phyloP scores from a whole-genome alignment of 1,139 yeast genomes.

The Sugiyamaella japonica region DNA sequence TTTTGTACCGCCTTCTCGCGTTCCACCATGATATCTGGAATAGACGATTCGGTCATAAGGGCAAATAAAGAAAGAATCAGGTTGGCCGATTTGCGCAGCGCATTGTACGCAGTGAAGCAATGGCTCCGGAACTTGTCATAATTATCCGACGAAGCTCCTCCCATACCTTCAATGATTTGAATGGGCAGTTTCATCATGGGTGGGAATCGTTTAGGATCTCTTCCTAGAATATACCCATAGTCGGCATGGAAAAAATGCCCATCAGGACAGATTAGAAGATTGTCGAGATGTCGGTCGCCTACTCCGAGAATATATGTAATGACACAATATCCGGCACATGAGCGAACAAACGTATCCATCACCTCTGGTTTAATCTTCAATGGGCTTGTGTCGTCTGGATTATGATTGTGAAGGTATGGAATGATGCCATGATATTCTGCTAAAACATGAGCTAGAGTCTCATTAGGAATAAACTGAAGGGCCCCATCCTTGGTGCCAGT shows the following conservation, averaged over 20 bases:
- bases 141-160: constrained; percentile 83
- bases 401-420: constrained; percentile 64
- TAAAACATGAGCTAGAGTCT: constrained; percentile 80
- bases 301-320: constrained; percentile 93
- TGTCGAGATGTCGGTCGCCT: constrained; percentile 96
- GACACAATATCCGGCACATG: constrained; percentile 98
- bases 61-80: constrained; percentile 88
- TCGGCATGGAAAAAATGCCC: constrained; percentile 95
- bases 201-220: constrained; percentile 98
- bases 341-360: constrained; percentile 92
- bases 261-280: constrained; percentile 67
- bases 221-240: constrained; percentile 93
- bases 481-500: constrained; percentile 91
- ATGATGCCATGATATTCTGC: constrained; percentile 70
- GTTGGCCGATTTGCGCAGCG: constrained; percentile 84
- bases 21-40: constrained; percentile 80
- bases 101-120: constrained; percentile 92
- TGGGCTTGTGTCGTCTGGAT: constrained; percentile 53
- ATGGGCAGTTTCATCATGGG: constrained; percentile 97
- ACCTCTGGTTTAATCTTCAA: constrained; percentile 72
- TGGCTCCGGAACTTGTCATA: constrained; percentile 85
- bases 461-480: constrained; percentile 89
- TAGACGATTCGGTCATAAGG: constrained; percentile 89
- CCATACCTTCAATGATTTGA: constrained; percentile 97
- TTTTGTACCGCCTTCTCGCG: constrained; percentile 75